These are phyloP conservation scores for Chytriomyces hyalinus DNA, from an alignment of 192 early-diverging fungal species.

Conservation along the genomic window DNA sequence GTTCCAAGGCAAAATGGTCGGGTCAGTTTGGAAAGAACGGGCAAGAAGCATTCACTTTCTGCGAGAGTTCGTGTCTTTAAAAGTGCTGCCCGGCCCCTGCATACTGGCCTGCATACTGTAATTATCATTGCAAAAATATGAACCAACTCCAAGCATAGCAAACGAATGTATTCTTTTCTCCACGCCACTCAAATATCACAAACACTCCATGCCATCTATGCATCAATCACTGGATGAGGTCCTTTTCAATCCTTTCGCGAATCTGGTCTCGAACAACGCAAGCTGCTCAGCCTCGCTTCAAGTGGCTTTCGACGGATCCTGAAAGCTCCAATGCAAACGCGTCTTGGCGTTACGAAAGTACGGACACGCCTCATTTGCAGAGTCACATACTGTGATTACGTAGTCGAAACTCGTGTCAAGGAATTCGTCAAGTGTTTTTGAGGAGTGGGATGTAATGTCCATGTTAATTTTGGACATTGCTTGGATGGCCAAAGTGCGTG, in stretches of 20 bases:
- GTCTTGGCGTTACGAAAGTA: slow-evolving; percentile 27
- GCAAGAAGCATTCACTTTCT: not conserved
- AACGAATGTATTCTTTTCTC: too few species aligned
- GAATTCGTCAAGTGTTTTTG: slow-evolving; percentile 41
- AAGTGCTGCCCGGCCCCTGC: not conserved
- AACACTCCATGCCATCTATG: too few species aligned
- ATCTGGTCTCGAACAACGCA: slow-evolving; percentile 37
- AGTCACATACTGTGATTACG: slow-evolving; percentile 45
- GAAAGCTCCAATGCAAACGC: slow-evolving; percentile 44
- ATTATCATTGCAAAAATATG: too few species aligned
- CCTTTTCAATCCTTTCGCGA: slow-evolving; percentile 34
- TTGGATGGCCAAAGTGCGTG: slow-evolving; percentile 34
- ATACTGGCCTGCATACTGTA: too few species aligned
- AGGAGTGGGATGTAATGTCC: slow-evolving; percentile 38
- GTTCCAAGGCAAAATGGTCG: slow-evolving; percentile 10
- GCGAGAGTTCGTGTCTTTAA: too few species aligned
- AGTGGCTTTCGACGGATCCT: slow-evolving; percentile 38
- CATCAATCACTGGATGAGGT: not conserved
- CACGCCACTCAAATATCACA: too few species aligned
- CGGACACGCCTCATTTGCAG: slow-evolving; percentile 45
- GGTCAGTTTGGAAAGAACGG: not conserved
- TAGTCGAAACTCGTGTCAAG: slow-evolving; percentile 37
- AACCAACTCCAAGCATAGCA: too few species aligned
- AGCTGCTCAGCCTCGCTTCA: slow-evolving; percentile 44
- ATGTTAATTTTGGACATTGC: slow-evolving; percentile 34